A percentile compares a stretch with the other conserved stretches of the same genome.
Evolutionary conservation across 2,329 filamentous ascomycete genomes (phyloP).

Genomic region (Camillea tinctor): DNA sequence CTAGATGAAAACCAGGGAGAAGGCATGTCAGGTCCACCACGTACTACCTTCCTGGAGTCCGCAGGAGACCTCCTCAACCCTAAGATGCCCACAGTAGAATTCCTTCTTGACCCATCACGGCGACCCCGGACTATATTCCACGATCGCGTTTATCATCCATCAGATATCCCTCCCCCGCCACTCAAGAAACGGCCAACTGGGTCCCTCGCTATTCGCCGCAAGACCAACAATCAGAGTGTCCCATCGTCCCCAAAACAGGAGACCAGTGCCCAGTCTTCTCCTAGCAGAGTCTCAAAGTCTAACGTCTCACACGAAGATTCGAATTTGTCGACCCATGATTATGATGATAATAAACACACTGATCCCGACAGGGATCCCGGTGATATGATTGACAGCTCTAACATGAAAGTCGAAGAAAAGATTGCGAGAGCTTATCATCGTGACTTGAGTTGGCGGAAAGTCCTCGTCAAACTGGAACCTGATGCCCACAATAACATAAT

Average conservation of each 20-base stretch:
- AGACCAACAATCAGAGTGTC: conserved; percentile 24
- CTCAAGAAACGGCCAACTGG: conserved; percentile 52
- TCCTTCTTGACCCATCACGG: conserved; percentile 77
- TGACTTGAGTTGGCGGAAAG: conserved; percentile 92
- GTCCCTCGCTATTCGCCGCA: conserved; percentile 34
- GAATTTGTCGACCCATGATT: conserved; percentile 45
- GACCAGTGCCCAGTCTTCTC: conserved; percentile 36
- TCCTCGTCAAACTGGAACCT: conserved; percentile 90
- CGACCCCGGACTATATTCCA: conserved; percentile 93
- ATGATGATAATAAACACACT: conserved; percentile 50
- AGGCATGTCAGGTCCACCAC: conserved; percentile 69
- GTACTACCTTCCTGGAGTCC: conserved; percentile 91
- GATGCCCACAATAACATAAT: conserved; percentile 99
- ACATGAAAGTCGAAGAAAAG: conserved; percentile 94
- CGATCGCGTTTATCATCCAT: conserved; percentile 89
- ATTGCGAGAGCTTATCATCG: conserved; percentile 94
- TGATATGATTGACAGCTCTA: conserved; percentile 57
- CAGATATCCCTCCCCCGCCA: conserved; percentile 84
- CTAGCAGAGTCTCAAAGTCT: conserved; percentile 27
- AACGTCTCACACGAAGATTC: conserved; percentile 42
- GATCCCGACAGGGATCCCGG: conserved; percentile 45
- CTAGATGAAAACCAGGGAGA: conserved; percentile 41
- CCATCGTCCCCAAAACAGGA: conserved; percentile 23
- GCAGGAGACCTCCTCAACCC: conserved; percentile 91
- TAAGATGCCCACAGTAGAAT: conserved; percentile 77